Evolutionary conservation across 345 rosid genomes (phyloP), one percentile per base, ranked within the genome.

Genomic region (Moringa oleifera): DNA sequence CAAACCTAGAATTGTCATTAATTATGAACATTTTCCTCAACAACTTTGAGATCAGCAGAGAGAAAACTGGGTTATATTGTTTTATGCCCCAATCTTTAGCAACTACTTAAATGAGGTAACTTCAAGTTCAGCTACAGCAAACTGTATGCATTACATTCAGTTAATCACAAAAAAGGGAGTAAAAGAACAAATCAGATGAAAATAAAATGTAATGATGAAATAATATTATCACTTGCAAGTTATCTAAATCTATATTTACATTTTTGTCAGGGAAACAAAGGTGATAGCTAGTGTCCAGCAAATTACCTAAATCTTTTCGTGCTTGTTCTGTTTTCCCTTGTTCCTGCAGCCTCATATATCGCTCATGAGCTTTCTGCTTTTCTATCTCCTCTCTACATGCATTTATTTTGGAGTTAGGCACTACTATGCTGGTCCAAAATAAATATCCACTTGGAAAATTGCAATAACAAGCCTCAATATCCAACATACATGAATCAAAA

Each of bases 261-360:
- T 4, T 41, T 41, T 41, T 41, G 47, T 15, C 47, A 41, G 17
- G 12, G 47, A 41, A 41, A 41, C 47, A 41, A 16, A 41, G 47
- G 47, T 41, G 47, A 41, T 41, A 41, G 6, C 12, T 11, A 15
- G 47, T 4, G 12, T 7, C 12, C 12, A 41, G 17, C 6, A 4
- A 41, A 41, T 64, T 69, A 84, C 99, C 99, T 66, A 94, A 79
- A 72, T 94, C 97, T 72, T 94, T 94, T 77, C 75, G 83, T 28
- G 97, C 92, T 82, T 88, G 97, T 23, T 94, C 97, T 6, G 96
- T 90, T 81, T 94, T 94, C 53, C 99, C 99, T 68, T 94, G 99
- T 71, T 94, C 99, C 65, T 90, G 99, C 75, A 94, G 82, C 47
- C 71, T 81, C 95, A 87, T 85, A 71, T 84, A 85, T 25, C 86